Evolutionary conservation across 2,329 filamentous ascomycete species (phyloP), one percentile per base, ranked within the genome.

Genomic region (Phoma sp.): DNA sequence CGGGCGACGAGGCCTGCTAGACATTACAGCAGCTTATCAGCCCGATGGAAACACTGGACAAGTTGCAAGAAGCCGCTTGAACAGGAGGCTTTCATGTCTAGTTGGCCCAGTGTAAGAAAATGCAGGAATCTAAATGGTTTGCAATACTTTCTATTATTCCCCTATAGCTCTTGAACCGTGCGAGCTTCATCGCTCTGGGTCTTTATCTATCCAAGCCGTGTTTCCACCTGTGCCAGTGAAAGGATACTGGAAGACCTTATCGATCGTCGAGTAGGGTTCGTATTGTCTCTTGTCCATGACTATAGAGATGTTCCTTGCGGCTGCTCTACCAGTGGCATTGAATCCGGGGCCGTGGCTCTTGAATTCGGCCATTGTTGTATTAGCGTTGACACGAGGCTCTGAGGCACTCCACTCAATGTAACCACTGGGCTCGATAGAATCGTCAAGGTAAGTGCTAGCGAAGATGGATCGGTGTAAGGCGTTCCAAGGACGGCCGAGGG

Each of bases 401-500:
- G 71, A 77, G 23, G 65, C 56, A 11, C 74, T 64, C 84, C 84
- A 86, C 9, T 76, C 62, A 33, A 83, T 83, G 63, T 87, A 88
- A 2, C 85, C 85, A 1, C 73, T 76, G 0, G 80, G 74, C 33
- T 74, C 59, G 24, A 87, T 81, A 40, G 79, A 82, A 4, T 76
- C 76, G 62, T 87, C 84, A 5, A 87, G 73, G 58, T 82, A 83
- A 1, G 75, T 79, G 9, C 80, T 70, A 47, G 82, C 80, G 58
- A 86, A 87, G 55, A 88, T 77, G 30, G 81, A 83, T 18, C 82
- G 78, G 57, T 86, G 83, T 39, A 77, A 71, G 0, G 79, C 75
- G 62, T 88, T 88, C 77, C 86, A 88, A 0, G 85, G 85, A n/a
- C 86, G 72, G 1, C 86, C 86, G 0, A 88, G 78, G 0, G 84